Conservation (phyloP, 805 yeast species). For the Kluyveromyces dobzhanskii region DNA sequence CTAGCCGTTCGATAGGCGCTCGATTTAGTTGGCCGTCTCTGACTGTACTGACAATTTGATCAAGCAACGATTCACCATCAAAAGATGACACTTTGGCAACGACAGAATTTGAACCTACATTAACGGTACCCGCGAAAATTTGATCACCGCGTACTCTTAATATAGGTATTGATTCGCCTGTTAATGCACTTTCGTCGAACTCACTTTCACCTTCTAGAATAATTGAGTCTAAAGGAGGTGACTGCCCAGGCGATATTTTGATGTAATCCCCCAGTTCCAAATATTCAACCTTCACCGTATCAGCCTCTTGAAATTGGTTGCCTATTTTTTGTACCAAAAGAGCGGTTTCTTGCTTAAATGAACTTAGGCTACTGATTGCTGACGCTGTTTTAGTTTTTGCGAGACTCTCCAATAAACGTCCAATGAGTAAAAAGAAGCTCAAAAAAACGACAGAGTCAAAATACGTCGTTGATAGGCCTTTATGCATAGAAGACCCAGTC, state of each 20-base stretch:
- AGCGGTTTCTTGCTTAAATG: constrained; percentile 43
- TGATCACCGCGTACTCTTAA: constrained; percentile 52
- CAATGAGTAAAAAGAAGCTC: constrained; percentile 62
- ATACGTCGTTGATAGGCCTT: constrained; percentile 47
- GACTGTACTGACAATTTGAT: constrained; percentile 61
- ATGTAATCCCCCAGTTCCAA: constrained; percentile 49
- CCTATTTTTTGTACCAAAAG: constrained; percentile 26
- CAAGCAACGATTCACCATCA: constrained; percentile 58
- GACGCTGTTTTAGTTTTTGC: constrained; percentile 62
- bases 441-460: constrained; percentile 75
- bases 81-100: constrained; percentile 47
- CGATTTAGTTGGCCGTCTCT: constrained; percentile 64
- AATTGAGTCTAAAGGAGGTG: constrained; percentile 53
- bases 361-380: constrained; percentile 47
- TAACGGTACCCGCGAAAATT: constrained; percentile 65
- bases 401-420: constrained; percentile 57
- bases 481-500: constrained; percentile 25
- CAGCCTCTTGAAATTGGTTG: constrained; percentile 21
- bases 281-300: constrained; percentile 33
- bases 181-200: constrained; percentile 54
- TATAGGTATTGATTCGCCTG: constrained; percentile 58
- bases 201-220: constrained; percentile 38
- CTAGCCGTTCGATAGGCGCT: constrained; percentile 66
- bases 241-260: constrained; percentile 44
- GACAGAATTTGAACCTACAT: constrained; percentile 47